Evolutionary conservation across 2,329 filamentous ascomycete species (phyloP), one percentile per base, ranked within the genome.

Genomic region (Trichoderma pleuroti): DNA sequence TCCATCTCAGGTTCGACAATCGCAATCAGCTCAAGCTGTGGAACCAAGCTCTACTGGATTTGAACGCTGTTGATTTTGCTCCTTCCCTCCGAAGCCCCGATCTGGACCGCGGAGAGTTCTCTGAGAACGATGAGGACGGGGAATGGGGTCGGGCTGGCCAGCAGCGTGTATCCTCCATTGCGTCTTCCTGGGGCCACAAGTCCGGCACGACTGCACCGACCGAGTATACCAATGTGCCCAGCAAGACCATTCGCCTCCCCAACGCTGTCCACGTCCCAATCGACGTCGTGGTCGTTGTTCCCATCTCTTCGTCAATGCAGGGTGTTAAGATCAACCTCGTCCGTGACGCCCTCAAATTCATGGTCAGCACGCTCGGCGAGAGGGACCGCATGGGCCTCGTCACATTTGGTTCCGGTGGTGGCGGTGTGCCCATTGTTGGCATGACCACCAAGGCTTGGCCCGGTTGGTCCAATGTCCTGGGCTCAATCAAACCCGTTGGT

Each of bases 271-370:
- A 99, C 78, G 93, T 98, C 18, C 95, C 96, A 2, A 89, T 98
- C 68, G 96, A 99, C 78, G 90, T 99, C 34, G 95, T 99, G 0
- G 93, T 98, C 0, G 96, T 99, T 26, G 94, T 99, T 39, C 96
- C 96, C 0, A 94, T 99, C 7, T 98, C 96, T 0, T 97, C 95
- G 1, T 98, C 96, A 0, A 99, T 98, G 95, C 96, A 98, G 81
- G 96, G 96, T n/a, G 88, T 99, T 72, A 99, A 99, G 83, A 98
- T 98, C 78, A 97, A 95, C 72, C 86, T 99, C 1, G 89, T 99
- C 16, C 91, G 94, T 54, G 96, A 99, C 80, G 92, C 95, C 0
- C 86, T 99, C 42, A 93, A 92, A 71, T 99, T 98, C 80, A 91
- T 99, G 80, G 93, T 99, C 2, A 88, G 91, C 75, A 95, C 90